Percentiles rank a stretch among this genome's conserved stretches.
Conservation (phyloP, 345 rosid genomes). For the Noccaea caerulescens region DNA sequence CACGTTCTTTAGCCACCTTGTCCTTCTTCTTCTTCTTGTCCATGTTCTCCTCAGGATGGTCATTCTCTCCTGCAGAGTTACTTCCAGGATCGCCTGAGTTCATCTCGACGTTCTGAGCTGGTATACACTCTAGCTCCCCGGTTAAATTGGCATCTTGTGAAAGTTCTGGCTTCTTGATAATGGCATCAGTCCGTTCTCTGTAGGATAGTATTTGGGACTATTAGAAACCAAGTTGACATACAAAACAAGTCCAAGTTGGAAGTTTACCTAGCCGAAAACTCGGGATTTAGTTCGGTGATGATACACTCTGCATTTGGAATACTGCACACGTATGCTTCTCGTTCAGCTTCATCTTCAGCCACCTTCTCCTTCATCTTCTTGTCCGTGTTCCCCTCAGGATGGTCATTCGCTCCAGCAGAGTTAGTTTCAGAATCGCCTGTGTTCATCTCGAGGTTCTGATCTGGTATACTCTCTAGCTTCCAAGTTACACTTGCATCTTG, state of each 20-base stretch:
- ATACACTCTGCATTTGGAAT: slow-evolving; percentile 30
- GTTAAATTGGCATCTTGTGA: slow-evolving; percentile 44
- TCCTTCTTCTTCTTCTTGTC: background rate
- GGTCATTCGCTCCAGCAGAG: background rate
- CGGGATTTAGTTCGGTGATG: slow-evolving; percentile 44
- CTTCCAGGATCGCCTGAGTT: slow-evolving; percentile 18
- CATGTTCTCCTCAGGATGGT: background rate
- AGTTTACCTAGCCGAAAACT: slow-evolving; percentile 48
- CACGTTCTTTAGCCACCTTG: slow-evolving; percentile 1
- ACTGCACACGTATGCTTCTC: no score
- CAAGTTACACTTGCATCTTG: slow-evolving; percentile 43
- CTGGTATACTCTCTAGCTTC: slow-evolving; percentile 39
- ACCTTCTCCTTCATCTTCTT: background rate
- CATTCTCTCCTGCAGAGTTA: background rate
- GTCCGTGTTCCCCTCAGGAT: background rate
- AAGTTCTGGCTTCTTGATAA: slow-evolving; percentile 47
- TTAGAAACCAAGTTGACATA: background rate
- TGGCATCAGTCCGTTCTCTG: slow-evolving; percentile 46
- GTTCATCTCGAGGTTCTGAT: background rate
- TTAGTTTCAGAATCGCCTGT: slow-evolving; percentile 16
- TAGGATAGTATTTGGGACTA: slow-evolving; percentile 2
- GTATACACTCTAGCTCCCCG: slow-evolving; percentile 41
- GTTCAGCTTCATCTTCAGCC: slow-evolving; percentile 1
- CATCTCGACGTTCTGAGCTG: background rate
- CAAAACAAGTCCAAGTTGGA: background rate